phyloP scores from a whole-genome alignment of 306 rosid species.

The Fragaria ananassa region DNA sequence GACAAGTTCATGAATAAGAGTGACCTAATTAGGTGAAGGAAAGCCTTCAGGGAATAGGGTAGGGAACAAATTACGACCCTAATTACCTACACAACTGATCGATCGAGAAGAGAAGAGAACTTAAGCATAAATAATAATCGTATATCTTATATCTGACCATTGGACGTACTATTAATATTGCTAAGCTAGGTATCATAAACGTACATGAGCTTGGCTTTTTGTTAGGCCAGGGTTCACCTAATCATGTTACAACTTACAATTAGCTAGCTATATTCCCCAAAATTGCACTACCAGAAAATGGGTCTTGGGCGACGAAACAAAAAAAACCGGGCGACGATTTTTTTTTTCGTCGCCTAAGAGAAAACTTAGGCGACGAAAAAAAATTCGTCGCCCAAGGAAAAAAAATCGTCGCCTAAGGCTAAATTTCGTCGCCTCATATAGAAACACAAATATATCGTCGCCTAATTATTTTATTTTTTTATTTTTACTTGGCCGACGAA shows the following conservation, averaged over 20 bases:
- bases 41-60: background rate
- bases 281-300: too few species aligned
- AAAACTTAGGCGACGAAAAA: too few species aligned
- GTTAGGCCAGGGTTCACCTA: background rate
- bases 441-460: too few species aligned
- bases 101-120: background rate
- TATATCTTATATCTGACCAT: background rate
- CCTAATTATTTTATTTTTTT: too few species aligned
- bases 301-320: too few species aligned
- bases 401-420: too few species aligned
- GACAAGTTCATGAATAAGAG: background rate
- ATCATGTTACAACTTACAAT: background rate
- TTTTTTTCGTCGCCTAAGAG: too few species aligned
- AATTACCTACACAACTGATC: background rate
- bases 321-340: too few species aligned
- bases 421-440: too few species aligned
- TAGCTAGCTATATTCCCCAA: too few species aligned
- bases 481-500: too few species aligned
- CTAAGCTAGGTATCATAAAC: conserved; percentile 1
- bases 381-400: too few species aligned
- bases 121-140: background rate
- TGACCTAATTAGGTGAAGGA: background rate
- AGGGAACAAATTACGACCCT: conserved; percentile 3
- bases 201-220: background rate
- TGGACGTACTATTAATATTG: background rate